phyloP scores from a whole-genome alignment of 1,284 basidiomycete genomes.

The Trichosporon faecale region DNA sequence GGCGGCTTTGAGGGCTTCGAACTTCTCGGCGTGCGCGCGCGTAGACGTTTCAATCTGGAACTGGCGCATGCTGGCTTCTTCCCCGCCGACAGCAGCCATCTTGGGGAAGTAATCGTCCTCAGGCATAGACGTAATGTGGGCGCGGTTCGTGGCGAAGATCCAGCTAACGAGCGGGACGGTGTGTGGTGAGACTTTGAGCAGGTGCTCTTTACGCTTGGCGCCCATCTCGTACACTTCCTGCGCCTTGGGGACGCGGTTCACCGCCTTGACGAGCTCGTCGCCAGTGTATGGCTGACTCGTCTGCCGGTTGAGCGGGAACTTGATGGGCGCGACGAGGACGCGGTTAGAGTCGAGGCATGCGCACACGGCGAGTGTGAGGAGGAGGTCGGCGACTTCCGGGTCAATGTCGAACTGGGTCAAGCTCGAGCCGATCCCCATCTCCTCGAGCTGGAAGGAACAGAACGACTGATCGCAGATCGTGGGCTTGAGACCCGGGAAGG shows the following conservation, averaged over 20 bases:
- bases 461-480: conserved; percentile 15
- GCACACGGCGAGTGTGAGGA: conserved; percentile 8
- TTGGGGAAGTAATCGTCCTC: not conserved
- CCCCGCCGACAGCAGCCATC: not conserved
- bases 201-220: not conserved
- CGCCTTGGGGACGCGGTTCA: not conserved
- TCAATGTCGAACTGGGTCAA: conserved; percentile 13
- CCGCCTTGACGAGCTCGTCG: not conserved
- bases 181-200: not conserved
- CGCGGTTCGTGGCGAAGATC: conserved; percentile 22
- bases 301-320: not conserved
- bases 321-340: not conserved
- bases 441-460: conserved; percentile 17
- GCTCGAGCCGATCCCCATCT: conserved; percentile 13
- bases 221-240: not conserved
- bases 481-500: conserved; percentile 18
- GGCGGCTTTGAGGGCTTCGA: conserved; percentile 9
- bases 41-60: conserved; percentile 22
- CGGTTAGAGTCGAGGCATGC: not conserved
- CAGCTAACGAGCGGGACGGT: conserved; percentile 10
- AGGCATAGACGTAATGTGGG: conserved; percentile 14
- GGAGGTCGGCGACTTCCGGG: conserved; percentile 16
- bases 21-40: conserved; percentile 17
- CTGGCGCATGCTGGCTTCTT: not conserved
- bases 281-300: not conserved